Evolutionary conservation across 345 rosid genomes (phyloP).

Genomic region (Populus alba): DNA sequence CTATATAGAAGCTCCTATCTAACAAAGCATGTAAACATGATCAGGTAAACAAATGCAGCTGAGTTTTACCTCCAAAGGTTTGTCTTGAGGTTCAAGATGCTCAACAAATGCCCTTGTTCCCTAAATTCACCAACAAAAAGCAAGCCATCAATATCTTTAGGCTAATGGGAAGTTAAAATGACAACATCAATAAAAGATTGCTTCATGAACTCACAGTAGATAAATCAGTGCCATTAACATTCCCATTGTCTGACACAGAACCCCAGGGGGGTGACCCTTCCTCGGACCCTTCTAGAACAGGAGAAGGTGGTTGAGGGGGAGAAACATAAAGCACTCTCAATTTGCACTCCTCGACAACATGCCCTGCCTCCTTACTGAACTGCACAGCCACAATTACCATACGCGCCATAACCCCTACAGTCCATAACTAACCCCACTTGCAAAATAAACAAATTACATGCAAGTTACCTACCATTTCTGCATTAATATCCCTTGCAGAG

Average conservation of each 20-base stretch:
- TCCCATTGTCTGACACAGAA: conserved; percentile 58
- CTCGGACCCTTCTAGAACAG: conserved; percentile 72
- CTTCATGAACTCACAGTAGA: conserved; percentile 40
- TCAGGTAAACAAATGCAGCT: not conserved
- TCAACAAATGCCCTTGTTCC: conserved; percentile 42
- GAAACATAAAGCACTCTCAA: conserved; percentile 66
- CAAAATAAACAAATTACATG: not conserved
- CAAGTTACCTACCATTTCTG: conserved; percentile 54
- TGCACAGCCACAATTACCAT: conserved; percentile 20
- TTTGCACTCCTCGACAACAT: conserved; percentile 70
- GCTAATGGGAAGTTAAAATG: not conserved
- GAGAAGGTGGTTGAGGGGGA: conserved; percentile 78
- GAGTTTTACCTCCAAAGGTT: conserved; percentile 48
- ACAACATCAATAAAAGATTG: not conserved
- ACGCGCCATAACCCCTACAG: conserved; percentile 1
- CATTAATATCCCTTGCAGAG: conserved; percentile 54
- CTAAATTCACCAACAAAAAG: conserved; percentile 34
- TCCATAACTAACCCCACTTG: conserved; percentile 5
- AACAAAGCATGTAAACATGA: not conserved
- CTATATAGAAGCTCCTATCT: not conserved
- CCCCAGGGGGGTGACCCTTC: conserved; percentile 76
- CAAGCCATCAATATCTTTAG: conserved; percentile 9
- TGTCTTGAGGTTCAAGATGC: conserved; percentile 48
- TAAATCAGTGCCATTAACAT: conserved; percentile 47
- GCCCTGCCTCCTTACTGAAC: conserved; percentile 77